Base-by-base conservation (phyloP, 352 stramenopile species). In the Phytophthora pini region DNA sequence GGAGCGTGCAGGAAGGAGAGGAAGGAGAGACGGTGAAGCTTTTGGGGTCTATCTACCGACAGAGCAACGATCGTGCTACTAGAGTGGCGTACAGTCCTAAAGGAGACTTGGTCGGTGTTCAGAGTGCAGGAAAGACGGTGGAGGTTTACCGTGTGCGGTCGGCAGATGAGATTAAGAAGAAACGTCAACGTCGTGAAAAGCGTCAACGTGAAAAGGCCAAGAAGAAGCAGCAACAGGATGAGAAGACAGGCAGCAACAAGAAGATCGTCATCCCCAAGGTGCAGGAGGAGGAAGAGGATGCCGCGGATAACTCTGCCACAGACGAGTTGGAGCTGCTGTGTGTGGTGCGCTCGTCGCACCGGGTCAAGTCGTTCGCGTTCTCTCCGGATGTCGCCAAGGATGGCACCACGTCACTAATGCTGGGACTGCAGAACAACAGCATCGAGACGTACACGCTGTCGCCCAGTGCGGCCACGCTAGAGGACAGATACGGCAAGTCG, bases 371-470 rank as follows among this genome's bases (percentile, higher is more conserved):
- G 60, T 96, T 97, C 49, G 85, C 75, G 7, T 96, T 97, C 56
- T 93, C 83, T 31, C 87, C 87, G 0, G 84, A 95, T 48, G 76
- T 90, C 0, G 87, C 87, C 12, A 93, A 93, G 68, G 82, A 95
- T 64, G 84, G 77, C 64, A 93, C 81, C 48, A 89, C 83, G 50
- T 90, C 84, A 29, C 57, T 98, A 17, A 75, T 98, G 55, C 68
- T 98, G 13, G 90, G 89, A 6, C 77, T 97, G 29, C 89, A 97
- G 76, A 97, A 96, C 80, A 98, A 98, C 78, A 85, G 70, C 44
- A 87, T 98, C 27, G 93, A 98, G 77, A 83, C 92, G 22, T 97
- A 96, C 76, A 75, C 80, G 46, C 65, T 95, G 22, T 82, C 74
- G 45, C 87, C 87, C 5, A 76, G 52, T 48, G 74, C 78, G 7